These are phyloP conservation scores for Schizophyllum commune DNA, from an alignment of 1,284 basidiomycete species.

Conservation along the genomic window DNA sequence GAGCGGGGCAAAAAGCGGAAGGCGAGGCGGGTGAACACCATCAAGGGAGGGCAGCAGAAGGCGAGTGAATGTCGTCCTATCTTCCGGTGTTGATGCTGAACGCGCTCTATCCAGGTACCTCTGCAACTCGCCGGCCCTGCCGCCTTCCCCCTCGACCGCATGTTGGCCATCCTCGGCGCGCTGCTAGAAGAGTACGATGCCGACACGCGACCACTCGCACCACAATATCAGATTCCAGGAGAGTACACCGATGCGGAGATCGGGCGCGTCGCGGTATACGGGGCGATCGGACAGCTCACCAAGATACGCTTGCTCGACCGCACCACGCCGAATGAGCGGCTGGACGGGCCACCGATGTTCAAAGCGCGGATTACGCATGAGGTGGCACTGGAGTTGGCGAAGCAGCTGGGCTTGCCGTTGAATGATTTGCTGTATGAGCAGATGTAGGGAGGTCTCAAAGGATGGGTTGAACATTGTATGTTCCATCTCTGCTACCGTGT, in stretches of 20 bases:
- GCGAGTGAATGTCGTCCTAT: constrained; percentile 19
- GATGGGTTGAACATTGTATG: not conserved
- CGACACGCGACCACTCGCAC: constrained; percentile 36
- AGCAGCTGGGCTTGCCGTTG: constrained; percentile 55
- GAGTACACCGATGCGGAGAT: constrained; percentile 67
- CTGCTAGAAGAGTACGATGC: constrained; percentile 78
- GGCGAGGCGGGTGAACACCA: constrained; percentile 15
- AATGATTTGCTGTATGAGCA: constrained; percentile 73
- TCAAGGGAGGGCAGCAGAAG: constrained; percentile 40
- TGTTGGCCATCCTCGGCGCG: constrained; percentile 78
- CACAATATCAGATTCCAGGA: constrained; percentile 44
- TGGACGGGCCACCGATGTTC: constrained; percentile 64
- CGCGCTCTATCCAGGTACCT: constrained; percentile 42
- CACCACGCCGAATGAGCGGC: constrained; percentile 55
- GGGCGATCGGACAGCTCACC: constrained; percentile 65
- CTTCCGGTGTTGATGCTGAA: not conserved
- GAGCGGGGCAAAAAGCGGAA: constrained; percentile 55
- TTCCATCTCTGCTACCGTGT: not conserved
- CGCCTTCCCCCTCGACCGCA: constrained; percentile 75
- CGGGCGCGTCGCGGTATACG: constrained; percentile 48
- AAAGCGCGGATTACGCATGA: constrained; percentile 74
- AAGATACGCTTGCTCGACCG: constrained; percentile 62
- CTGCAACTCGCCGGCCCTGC: constrained; percentile 78
- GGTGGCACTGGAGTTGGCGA: constrained; percentile 50
- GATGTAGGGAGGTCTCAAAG: constrained; percentile 7